Evolutionary conservation across 2,329 filamentous ascomycete species (phyloP).

Genomic region (Aureobasidium pullulans): DNA sequence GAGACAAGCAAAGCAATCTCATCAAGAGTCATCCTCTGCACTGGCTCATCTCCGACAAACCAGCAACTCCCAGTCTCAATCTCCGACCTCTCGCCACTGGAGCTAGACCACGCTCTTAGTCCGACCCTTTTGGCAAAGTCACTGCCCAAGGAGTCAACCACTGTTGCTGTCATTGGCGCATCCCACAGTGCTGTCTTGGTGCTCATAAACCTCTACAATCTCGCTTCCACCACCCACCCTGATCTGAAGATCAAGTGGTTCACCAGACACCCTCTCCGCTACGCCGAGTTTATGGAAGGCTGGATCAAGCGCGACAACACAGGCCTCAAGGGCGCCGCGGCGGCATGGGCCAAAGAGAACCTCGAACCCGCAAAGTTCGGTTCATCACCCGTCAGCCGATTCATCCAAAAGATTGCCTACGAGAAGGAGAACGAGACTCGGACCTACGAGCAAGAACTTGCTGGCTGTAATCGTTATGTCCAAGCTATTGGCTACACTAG

Average conservation of each 20-base stretch:
- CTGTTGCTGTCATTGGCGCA: constrained; percentile 52
- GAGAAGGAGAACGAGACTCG: constrained; percentile 43
- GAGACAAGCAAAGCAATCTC: constrained; percentile 25
- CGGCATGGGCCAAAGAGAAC: constrained; percentile 51
- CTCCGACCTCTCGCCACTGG: constrained; percentile 36
- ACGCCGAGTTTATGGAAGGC: constrained; percentile 54
- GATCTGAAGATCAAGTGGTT: constrained; percentile 55
- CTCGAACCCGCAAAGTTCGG: constrained; percentile 46
- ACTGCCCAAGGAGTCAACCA: constrained; percentile 34
- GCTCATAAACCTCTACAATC: constrained; percentile 51
- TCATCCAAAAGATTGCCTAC: constrained; percentile 33
- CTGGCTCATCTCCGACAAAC: constrained; percentile 46
- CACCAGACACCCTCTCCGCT: constrained; percentile 51
- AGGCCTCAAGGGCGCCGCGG: constrained; percentile 55
- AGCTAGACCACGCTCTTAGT: constrained; percentile 50
- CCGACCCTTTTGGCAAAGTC: constrained; percentile 41
- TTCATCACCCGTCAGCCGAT: constrained; percentile 38
- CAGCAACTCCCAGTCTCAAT: constrained; percentile 36
- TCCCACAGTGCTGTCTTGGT: constrained; percentile 58
- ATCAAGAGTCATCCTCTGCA: constrained; percentile 50
- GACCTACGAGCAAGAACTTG: constrained; percentile 41
- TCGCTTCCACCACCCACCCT: constrained; percentile 46
- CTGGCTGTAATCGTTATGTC: constrained; percentile 45
- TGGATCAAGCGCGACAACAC: constrained; percentile 61
- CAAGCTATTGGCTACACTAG: constrained; percentile 54